A percentile compares a stretch with the other conserved stretches of the same genome.
Evolutionary conservation across 345 rosid genomes (phyloP).

Genomic region (Citrus sp.): DNA sequence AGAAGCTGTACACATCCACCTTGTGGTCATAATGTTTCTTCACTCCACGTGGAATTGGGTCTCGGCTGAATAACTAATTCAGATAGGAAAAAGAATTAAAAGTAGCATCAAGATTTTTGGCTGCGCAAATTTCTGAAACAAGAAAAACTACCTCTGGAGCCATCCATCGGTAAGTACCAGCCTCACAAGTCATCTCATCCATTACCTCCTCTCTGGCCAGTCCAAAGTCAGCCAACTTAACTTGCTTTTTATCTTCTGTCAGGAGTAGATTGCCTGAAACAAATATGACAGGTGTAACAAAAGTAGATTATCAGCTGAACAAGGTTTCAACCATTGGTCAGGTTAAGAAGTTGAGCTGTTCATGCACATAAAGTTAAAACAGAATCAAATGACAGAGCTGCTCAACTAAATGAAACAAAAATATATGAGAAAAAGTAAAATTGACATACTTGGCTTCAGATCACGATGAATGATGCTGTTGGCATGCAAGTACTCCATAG

Average conservation of each 20-base stretch:
- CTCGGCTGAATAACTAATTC: constrained; percentile 43
- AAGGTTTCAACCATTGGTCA: background rate
- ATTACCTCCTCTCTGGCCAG: constrained; percentile 45
- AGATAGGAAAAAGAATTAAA: constrained; percentile 8
- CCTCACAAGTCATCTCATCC: constrained; percentile 52
- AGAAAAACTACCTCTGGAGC: constrained; percentile 62
- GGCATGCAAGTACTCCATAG: constrained; percentile 70
- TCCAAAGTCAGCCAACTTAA: constrained; percentile 64
- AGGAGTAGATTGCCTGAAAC: constrained; percentile 53
- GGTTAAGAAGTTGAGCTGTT: background rate
- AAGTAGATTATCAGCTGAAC: background rate
- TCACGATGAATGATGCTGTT: constrained; percentile 72
- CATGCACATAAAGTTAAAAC: background rate
- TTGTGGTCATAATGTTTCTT: constrained; percentile 63
- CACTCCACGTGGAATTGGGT: constrained; percentile 35
- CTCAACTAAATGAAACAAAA: background rate
- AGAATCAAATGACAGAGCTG: background rate
- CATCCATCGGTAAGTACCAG: constrained; percentile 73
- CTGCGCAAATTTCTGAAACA: background rate
- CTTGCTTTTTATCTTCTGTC: constrained; percentile 33
- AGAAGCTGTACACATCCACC: constrained; percentile 68
- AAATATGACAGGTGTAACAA: background rate
- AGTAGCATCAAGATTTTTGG: background rate
- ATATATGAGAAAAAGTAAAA: background rate
- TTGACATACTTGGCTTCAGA: constrained; percentile 56